Evolutionary conservation across 2,329 filamentous ascomycete species (phyloP).

Genomic region (Tolypocladium sp.): DNA sequence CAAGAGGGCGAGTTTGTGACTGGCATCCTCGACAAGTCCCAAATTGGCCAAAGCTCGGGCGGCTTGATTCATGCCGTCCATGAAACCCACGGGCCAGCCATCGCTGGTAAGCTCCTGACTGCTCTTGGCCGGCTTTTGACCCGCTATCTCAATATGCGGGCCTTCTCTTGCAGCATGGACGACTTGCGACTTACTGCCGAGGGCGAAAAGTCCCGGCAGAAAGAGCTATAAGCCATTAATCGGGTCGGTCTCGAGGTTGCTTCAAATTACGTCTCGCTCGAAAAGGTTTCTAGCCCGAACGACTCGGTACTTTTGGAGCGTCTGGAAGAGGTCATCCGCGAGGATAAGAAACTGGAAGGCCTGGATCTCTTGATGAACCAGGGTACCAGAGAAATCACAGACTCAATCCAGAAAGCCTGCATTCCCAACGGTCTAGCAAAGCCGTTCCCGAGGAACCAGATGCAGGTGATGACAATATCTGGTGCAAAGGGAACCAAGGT

Average conservation of each 20-base stretch:
- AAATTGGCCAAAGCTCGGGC: slow-evolving; percentile 79
- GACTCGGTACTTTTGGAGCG: slow-evolving; percentile 66
- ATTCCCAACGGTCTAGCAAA: slow-evolving; percentile 79
- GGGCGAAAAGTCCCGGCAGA: slow-evolving; percentile 63
- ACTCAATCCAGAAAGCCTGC: slow-evolving; percentile 66
- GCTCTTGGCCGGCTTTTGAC: slow-evolving; percentile 84
- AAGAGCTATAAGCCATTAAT: slow-evolving; percentile 58
- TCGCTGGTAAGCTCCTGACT: slow-evolving; percentile 81
- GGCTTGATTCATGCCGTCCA: slow-evolving; percentile 89
- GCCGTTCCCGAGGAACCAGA: slow-evolving; percentile 91
- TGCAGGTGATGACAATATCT: slow-evolving; percentile 97
- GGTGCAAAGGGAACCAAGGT: slow-evolving; percentile 89
- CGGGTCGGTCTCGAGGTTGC: slow-evolving; percentile 70
- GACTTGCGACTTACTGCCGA: slow-evolving; percentile 77
- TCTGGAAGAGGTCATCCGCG: slow-evolving; percentile 81
- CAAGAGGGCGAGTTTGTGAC: slow-evolving; percentile 79
- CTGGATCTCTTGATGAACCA: slow-evolving; percentile 80
- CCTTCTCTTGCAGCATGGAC: slow-evolving; percentile 95
- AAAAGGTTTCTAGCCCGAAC: slow-evolving; percentile 50
- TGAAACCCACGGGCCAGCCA: slow-evolving; percentile 84
- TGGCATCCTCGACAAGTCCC: slow-evolving; percentile 91
- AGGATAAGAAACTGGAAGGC: slow-evolving; percentile 82
- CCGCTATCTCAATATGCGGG: slow-evolving; percentile 82
- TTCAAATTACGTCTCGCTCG: slow-evolving; percentile 78
- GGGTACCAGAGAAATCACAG: slow-evolving; percentile 60